Base-by-base conservation (phyloP, 371 early-diverging fungal genomes). In the Mucor circinelloides region DNA sequence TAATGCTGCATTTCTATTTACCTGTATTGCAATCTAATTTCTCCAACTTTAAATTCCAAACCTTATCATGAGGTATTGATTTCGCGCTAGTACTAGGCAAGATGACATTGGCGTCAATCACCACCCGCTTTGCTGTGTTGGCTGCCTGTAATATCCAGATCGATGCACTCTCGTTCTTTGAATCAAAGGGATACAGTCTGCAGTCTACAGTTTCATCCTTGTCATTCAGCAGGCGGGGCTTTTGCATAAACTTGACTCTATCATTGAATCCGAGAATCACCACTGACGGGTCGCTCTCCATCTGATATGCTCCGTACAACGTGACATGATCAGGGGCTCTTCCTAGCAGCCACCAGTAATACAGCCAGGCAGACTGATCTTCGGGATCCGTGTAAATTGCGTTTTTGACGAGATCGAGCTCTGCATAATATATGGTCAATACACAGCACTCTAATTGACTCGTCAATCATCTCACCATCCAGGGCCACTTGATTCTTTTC, bases 331-430 rank as follows among this genome's bases (percentile, higher is more conserved):
- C 67, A 9, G 69, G 63, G 6, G 68, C 73, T 75, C 84, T 73
- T 2, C 92, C 94, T 21, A 95, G 75, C 36, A 97, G 77, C 94
- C 95, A 97, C 64, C 93, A 87, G 60, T 94, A 90, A 79, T 98
- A 97, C 7, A 98, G 77, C 97, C 97, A 98, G 15, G 96, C 97
- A 62, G 92, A 91, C 71, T 97, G 97, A 79, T 98, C 97, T n/a
- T 91, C 91, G 6, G 97, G 99, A 64, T 98, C 97, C 6, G 97
- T 97, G 70, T 90, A 98, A 38, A 96, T 84, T 17, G 97, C 99
- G 60, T 88, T 90, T 61, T 93, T 85, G 21, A 96, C 91, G 58
- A 94, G 63, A 17, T 94, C 93, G 61, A 94, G 80, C 57, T 98
- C 98, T 82, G 71, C 0, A 27, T 52, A 52, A 8, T 7, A 8